Conservation (phyloP, 2,329 filamentous ascomycete species). For the Ophiostoma pallidulum region DNA sequence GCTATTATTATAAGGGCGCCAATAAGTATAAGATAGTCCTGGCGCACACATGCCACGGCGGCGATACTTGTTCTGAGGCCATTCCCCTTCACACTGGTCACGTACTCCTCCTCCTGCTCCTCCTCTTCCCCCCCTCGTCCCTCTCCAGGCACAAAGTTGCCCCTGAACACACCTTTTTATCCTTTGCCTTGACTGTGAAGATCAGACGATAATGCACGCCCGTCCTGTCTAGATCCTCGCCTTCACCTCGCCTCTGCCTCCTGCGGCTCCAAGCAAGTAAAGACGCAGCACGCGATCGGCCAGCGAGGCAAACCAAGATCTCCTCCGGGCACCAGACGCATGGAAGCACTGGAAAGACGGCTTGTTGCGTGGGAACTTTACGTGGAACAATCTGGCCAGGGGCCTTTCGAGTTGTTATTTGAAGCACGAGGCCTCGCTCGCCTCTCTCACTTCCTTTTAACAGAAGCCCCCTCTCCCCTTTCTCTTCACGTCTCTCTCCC, state of each 20-base stretch:
- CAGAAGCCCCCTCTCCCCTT: neutral
- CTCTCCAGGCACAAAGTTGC: neutral
- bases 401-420: no score
- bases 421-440: neutral
- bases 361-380: no score
- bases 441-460: neutral
- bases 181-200: conserved; percentile 29
- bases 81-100: neutral
- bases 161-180: conserved; percentile 11
- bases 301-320: conserved; percentile 19
- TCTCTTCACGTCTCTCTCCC: neutral
- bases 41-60: neutral
- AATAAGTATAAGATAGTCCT: conserved; percentile 8
- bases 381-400: no score
- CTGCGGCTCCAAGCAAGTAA: neutral
- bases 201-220: conserved; percentile 37
- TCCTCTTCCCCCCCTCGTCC: conserved; percentile 5
- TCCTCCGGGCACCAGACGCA: conserved; percentile 15
- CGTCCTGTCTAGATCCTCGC: neutral
- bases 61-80: neutral
- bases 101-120: conserved; percentile 6
- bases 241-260: neutral
- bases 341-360: no score
- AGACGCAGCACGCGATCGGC: conserved; percentile 8
- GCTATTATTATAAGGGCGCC: neutral